Evolutionary conservation across 768 basidiomycete genomes (phyloP).

Genomic region (Amyloporia xantha): DNA sequence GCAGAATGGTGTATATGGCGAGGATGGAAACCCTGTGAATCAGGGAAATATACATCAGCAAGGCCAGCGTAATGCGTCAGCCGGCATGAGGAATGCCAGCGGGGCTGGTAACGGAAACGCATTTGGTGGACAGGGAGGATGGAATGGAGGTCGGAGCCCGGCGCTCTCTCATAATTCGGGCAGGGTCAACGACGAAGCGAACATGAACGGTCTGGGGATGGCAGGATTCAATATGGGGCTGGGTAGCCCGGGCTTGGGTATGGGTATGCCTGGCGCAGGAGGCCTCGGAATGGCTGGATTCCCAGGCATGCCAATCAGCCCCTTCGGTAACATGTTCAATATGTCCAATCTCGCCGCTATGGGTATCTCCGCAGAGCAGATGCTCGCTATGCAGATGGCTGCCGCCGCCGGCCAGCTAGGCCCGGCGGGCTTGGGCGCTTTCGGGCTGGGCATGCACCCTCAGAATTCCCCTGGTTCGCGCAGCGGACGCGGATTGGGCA

Average conservation of each 20-base stretch:
- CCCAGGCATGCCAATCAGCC: constrained; percentile 42
- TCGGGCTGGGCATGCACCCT: constrained; percentile 54
- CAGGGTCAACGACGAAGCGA: constrained; percentile 41
- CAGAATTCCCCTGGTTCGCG: constrained; percentile 36
- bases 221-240: constrained; percentile 45
- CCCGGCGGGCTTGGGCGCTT: constrained; percentile 31
- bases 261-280: constrained; percentile 43
- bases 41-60: too few species aligned
- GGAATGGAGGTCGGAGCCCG: constrained; percentile 56
- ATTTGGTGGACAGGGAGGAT: constrained; percentile 35
- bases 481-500: constrained; percentile 35
- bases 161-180: constrained; percentile 48
- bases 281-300: constrained; percentile 55
- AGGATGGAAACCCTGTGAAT: constrained; percentile 38
- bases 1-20: constrained; percentile 39
- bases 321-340: constrained; percentile 58
- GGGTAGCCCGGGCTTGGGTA: constrained; percentile 46
- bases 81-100: constrained; percentile 43
- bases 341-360: constrained; percentile 53
- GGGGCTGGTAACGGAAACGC: constrained; percentile 27
- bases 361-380: constrained; percentile 83
- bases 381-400: constrained; percentile 78
- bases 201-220: constrained; percentile 44
- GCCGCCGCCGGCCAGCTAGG: constrained; percentile 42
- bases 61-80: constrained; percentile 29